Conservation (phyloP, 768 basidiomycete genomes). For the Tricholoma terreum region DNA sequence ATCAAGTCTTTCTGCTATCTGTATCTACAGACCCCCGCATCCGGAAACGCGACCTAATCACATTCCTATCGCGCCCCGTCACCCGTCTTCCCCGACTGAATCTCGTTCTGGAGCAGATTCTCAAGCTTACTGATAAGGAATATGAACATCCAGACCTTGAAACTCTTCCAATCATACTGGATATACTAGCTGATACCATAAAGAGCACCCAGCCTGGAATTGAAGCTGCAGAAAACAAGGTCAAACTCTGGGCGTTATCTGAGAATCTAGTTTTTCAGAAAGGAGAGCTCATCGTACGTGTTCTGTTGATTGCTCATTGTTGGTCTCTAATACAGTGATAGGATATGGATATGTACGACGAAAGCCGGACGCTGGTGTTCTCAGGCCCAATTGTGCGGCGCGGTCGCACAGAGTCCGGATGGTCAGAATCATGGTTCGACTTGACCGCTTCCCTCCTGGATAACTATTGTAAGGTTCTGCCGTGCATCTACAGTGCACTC, state of each 20-base stretch:
- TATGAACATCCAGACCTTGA: conserved; percentile 77
- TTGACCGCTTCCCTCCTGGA: conserved; percentile 67
- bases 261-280: conserved; percentile 72
- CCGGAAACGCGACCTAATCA: conserved; percentile 73
- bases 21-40: conserved; percentile 62
- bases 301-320: background rate
- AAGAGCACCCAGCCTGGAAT: conserved; percentile 90
- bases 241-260: conserved; percentile 80
- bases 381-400: conserved; percentile 61
- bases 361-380: conserved; percentile 69
- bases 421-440: conserved; percentile 74
- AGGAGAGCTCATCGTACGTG: conserved; percentile 77
- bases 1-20: conserved; percentile 63
- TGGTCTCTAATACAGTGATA: conserved; percentile 24
- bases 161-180: conserved; percentile 67
- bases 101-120: conserved; percentile 67
- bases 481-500: background rate
- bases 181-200: conserved; percentile 66
- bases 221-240: conserved; percentile 85
- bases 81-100: conserved; percentile 83
- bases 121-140: conserved; percentile 63
- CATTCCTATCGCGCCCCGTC: conserved; percentile 82
- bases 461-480: conserved; percentile 59
- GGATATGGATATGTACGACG: conserved; percentile 83
- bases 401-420: conserved; percentile 62